Conservation (phyloP, 179 eudicot genomes). For the Monotropa hypopitys region DNA sequence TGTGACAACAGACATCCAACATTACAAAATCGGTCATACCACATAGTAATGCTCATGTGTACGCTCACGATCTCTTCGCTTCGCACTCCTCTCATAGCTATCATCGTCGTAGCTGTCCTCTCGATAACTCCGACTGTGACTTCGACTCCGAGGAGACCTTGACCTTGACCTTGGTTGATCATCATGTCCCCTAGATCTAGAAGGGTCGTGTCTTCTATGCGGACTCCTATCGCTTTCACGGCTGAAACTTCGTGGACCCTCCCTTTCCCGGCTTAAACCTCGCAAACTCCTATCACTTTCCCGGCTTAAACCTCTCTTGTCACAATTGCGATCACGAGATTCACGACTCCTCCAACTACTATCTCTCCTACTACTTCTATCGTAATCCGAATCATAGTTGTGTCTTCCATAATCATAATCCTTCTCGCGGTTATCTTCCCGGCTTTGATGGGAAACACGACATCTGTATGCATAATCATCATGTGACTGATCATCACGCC, state of each 20-base stretch:
- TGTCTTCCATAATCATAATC: constrained; percentile 68
- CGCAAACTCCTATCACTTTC: constrained; percentile 67
- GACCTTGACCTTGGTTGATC: constrained; percentile 52
- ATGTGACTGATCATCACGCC: constrained; percentile 54
- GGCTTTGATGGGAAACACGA: constrained; percentile 29
- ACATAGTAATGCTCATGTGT: constrained; percentile 48
- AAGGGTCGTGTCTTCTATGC: constrained; percentile 54
- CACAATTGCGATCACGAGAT: constrained; percentile 75
- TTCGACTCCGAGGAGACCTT: constrained; percentile 63
- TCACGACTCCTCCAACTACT: constrained; percentile 76
- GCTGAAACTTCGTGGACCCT: too few species aligned
- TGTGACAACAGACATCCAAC: background rate
- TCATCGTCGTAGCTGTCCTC: constrained; percentile 77
- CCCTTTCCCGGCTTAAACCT: constrained; percentile 50
- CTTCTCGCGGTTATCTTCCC: constrained; percentile 78
- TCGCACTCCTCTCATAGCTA: constrained; percentile 51
- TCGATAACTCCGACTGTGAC: constrained; percentile 69
- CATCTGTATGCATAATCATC: constrained; percentile 76
- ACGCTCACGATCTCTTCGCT: constrained; percentile 73
- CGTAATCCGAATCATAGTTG: constrained; percentile 87
- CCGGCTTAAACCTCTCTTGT: constrained; percentile 40
- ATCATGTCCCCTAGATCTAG: constrained; percentile 72
- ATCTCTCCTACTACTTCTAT: constrained; percentile 57
- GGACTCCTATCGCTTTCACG: constrained; percentile 72
- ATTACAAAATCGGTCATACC: constrained; percentile 27